Evolutionary conservation across 1,139 yeast species (phyloP).

Genomic region (Scheffersomyces insectosa): DNA sequence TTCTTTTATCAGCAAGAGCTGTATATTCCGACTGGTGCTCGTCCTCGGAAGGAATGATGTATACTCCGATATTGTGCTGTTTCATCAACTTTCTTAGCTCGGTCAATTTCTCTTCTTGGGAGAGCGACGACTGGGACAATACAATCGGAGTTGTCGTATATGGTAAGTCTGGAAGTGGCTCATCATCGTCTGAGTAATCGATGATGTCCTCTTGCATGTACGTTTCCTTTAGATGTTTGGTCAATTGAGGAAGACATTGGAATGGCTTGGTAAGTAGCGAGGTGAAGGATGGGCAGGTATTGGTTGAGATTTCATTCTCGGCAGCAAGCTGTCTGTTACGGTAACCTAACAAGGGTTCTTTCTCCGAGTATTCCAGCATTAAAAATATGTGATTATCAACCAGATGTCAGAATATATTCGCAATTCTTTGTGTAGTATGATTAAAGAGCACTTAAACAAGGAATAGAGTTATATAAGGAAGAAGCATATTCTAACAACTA

Average conservation of each 20-base stretch:
- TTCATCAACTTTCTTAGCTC: constrained; percentile 43
- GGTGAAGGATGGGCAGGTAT: constrained; percentile 22
- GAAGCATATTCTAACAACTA: no score
- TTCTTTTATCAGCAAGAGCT: constrained; percentile 49
- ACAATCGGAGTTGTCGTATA: constrained; percentile 11
- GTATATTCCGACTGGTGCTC: constrained; percentile 60
- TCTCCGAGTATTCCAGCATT: constrained; percentile 11
- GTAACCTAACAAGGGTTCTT: constrained; percentile 22
- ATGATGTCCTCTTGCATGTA: constrained; percentile 11
- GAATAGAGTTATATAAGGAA: no score
- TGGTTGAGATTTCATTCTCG: constrained; percentile 15
- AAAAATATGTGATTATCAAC: neutral
- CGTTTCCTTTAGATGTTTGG: constrained; percentile 4
- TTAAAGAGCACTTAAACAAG: no score
- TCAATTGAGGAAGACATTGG: constrained; percentile 24
- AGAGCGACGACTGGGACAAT: constrained; percentile 10
- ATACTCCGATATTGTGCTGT: constrained; percentile 44
- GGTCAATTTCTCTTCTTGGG: constrained; percentile 25
- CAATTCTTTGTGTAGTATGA: no score
- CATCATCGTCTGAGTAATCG: constrained; percentile 23
- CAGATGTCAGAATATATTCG: no score
- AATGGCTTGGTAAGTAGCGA: constrained; percentile 24
- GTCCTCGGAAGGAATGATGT: constrained; percentile 60
- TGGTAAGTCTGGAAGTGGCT: constrained; percentile 29
- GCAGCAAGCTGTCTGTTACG: constrained; percentile 6